Evolutionary conservation across 179 eudicot species (phyloP), one percentile per base, ranked within the genome.

Genomic region (Silene noctiflora): DNA sequence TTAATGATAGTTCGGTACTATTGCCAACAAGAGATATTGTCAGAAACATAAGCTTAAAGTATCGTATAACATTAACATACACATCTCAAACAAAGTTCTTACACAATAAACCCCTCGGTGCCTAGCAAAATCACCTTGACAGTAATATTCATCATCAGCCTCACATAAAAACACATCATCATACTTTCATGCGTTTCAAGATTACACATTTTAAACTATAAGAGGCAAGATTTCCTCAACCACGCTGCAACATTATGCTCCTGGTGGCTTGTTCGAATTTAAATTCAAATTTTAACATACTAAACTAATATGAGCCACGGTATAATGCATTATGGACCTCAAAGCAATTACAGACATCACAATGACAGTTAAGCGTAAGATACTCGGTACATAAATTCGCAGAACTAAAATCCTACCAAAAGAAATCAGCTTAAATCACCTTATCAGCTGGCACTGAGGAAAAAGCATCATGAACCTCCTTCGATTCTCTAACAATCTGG

Each of bases 381-480:
- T 25, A 20, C 58, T 25, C 58, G 10, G n/a, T 53, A 71, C 6
- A 51, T 39, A 51, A 19, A 42, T 59, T 17, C 55, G 33, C 21
- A 19, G 3, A 19, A 46, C 21, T 69, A 13, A 77, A 67, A 59
- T 33, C 60, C 33, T n/a, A 16, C 7, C n/a, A 21, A 19, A 35
- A 31, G 0, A 27, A 4, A 12, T 21, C 35, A 29, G 22, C 19
- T 10, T 31, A n/a, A 12, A 4, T 59, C 83, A 91, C 99, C 99
- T 93, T 91, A 73, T 91, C 92, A 56, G 89, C 82, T 19, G 97
- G 91, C 80, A 95, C 85, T 3, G 92, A 79, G 78, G 97, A 98
- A 77, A 95, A 82, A 44, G 88, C 86, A 80, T 95, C 90, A 64
- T 91, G 85, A 77, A 90, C 91, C 76, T 81, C 80, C 80, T 88